Base-by-base conservation (phyloP, 2,329 filamentous ascomycete genomes). In the Aspergillus thermomutatus region DNA sequence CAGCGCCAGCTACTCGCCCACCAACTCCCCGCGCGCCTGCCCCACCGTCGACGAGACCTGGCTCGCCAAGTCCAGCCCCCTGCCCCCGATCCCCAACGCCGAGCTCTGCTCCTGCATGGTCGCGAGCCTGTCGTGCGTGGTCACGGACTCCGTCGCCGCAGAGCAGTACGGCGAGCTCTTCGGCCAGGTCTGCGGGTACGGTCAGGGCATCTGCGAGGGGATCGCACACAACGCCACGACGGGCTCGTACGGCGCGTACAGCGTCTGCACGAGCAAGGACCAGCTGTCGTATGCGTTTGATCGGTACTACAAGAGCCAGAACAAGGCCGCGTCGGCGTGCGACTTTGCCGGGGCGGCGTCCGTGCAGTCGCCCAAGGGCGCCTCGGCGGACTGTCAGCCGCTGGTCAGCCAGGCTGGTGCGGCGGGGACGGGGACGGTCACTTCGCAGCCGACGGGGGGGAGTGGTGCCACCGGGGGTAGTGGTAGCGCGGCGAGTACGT, bases 101-200 rank as follows among this genome's bases (percentile, higher is more conserved):
- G 68, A 83, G 48, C 85, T 95, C 45, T 97, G 93, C 82, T 75
- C 80, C 54, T 99, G 94, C 83, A 95, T 96, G 89, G 82, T 83
- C 72, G 80, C 83, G 59, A 85, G 85, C 47, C 78, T 94, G 55
- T 77, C 78, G 53, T 97, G 94, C 78, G 82, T 83, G 19, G 84
- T 90, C 57, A 78, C 82, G 27, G 72, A 79, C 48, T 66, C 62
- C 14, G 57, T 72, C 50, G 43, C 53, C 8, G 53, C 55, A 21
- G 48, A 57, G 11, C 63, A 68, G 48, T 60, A 69, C 56, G 57
- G 59, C 4, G 77, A 82, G 21, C 82, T 96, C 63, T 96, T 97
- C 76, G 59, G 67, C 49, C 60, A 69, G 10, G 68, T 80, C 49
- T 80, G 77, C 58, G 76, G 77, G 23, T 60, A 69, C 53, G 70